Evolutionary conservation across 805 yeast genomes (phyloP).

Genomic region (Pichia cabralensis): DNA sequence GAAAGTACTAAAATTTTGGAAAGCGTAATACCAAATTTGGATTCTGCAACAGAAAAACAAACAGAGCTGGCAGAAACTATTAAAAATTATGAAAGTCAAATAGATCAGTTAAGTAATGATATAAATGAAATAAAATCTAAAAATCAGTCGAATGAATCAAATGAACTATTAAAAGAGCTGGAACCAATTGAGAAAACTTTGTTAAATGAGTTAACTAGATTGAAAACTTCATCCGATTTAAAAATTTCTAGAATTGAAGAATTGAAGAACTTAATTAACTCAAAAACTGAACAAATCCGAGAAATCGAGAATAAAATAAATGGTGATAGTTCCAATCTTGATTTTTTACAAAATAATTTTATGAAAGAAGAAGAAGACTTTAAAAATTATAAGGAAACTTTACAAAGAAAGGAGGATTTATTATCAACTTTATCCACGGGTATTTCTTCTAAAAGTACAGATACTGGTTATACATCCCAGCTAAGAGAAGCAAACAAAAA

Average conservation of each 20-base stretch:
- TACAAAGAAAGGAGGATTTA: constrained; percentile 62
- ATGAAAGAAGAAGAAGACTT: constrained; percentile 34
- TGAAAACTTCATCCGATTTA: constrained; percentile 54
- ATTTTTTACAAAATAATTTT: constrained; percentile 34
- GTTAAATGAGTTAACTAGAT: constrained; percentile 56
- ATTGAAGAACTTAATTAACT: constrained; percentile 29
- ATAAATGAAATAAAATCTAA: constrained; percentile 40
- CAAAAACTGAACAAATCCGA: constrained; percentile 27
- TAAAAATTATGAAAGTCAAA: constrained; percentile 31
- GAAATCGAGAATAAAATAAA: constrained; percentile 21
- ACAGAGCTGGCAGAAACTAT: constrained; percentile 33
- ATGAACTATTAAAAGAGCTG: constrained; percentile 47
- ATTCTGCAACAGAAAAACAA: background rate
- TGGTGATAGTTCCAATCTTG: constrained; percentile 4
- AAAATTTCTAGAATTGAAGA: constrained; percentile 48
- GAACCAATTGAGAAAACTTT: constrained; percentile 48
- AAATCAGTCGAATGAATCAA: constrained; percentile 44
- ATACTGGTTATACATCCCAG: constrained; percentile 71
- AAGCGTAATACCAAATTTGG: constrained; percentile 3
- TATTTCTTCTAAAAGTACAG: constrained; percentile 64
- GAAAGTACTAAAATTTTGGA: constrained; percentile 17
- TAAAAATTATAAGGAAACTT: constrained; percentile 34
- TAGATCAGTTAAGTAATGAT: constrained; percentile 43
- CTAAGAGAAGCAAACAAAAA: constrained; percentile 51
- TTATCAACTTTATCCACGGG: constrained; percentile 79